A percentile compares a stretch with the other conserved stretches of the same genome.
phyloP scores from a whole-genome alignment of 768 basidiomycete species.

The Suillus subalutaceus region DNA sequence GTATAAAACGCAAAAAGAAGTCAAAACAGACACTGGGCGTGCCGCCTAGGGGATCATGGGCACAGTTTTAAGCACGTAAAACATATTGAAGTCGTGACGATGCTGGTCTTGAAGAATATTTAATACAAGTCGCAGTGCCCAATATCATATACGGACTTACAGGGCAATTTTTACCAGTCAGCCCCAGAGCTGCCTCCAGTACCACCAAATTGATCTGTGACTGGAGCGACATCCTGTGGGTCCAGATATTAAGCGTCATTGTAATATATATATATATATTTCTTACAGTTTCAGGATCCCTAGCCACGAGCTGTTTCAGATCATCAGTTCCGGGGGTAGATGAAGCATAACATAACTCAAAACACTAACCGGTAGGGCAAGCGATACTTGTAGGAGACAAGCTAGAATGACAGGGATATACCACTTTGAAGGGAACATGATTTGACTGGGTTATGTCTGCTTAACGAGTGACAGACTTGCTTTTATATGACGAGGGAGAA shows the following conservation, averaged over 20 bases:
- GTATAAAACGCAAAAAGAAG: conserved; percentile 1
- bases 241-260: background rate
- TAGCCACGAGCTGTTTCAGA: conserved; percentile 17
- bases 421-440: conserved; percentile 25
- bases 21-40: background rate
- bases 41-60: background rate
- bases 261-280: background rate
- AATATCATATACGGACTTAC: conserved; percentile 2
- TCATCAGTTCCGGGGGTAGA: conserved; percentile 8
- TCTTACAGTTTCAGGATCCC: conserved; percentile 17
- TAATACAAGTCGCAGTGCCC: background rate
- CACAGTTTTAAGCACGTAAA: background rate
- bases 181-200: conserved; percentile 17
- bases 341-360: background rate
- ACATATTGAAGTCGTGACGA: background rate
- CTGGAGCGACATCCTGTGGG: conserved; percentile 18
- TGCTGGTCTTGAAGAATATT: background rate
- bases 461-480: conserved; percentile 13
- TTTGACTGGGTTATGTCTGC: conserved; percentile 7
- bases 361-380: conserved; percentile 26
- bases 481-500: conserved; percentile 22
- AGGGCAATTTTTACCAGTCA: conserved; percentile 29
- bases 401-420: conserved; percentile 25
- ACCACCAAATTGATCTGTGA: conserved; percentile 22
- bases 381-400: conserved; percentile 24